phyloP scores from a whole-genome alignment of 164 flowering plant genomes.

The Warburgia ugandensis region DNA sequence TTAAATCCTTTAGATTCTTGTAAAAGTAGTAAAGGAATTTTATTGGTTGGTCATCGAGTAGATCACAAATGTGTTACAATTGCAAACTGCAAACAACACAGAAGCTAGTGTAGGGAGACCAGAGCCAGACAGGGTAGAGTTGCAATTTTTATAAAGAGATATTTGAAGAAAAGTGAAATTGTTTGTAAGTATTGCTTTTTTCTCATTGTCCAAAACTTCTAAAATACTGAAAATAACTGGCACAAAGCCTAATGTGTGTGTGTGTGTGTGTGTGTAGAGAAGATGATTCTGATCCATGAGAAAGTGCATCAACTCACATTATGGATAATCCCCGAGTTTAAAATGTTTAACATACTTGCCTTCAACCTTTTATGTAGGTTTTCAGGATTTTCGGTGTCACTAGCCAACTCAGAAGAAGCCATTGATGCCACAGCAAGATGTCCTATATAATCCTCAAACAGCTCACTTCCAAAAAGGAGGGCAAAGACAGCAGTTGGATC shows the following conservation, averaged over 20 bases:
- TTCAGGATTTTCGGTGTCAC: conserved; percentile 51
- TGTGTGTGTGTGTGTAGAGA: too few relatives aligned
- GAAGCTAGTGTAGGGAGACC: too few relatives aligned
- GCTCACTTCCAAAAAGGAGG: conserved; percentile 89
- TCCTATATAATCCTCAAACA: conserved; percentile 86
- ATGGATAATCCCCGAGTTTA: too few relatives aligned
- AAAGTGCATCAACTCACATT: too few relatives aligned
- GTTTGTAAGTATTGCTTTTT: background rate
- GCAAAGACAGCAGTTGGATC: conserved; percentile 90
- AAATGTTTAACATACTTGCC: conserved; percentile 38
- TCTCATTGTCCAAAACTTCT: background rate
- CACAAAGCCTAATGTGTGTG: background rate
- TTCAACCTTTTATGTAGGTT: conserved; percentile 59
- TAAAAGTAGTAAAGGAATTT: too few relatives aligned
- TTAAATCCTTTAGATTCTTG: too few relatives aligned
- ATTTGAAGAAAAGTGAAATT: background rate
- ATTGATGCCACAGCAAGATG: conserved; percentile 87
- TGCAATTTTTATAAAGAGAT: background rate
- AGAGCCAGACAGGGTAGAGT: too few relatives aligned
- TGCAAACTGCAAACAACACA: too few relatives aligned
- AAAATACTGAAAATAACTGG: background rate
- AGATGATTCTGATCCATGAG: too few relatives aligned
- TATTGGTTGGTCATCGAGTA: too few relatives aligned
- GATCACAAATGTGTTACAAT: too few relatives aligned
- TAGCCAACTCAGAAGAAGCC: conserved; percentile 70